Percentiles rank a stretch among this genome's conserved stretches.
phyloP scores from a whole-genome alignment of 192 early-diverging fungal genomes.

The Backusella sp. region DNA sequence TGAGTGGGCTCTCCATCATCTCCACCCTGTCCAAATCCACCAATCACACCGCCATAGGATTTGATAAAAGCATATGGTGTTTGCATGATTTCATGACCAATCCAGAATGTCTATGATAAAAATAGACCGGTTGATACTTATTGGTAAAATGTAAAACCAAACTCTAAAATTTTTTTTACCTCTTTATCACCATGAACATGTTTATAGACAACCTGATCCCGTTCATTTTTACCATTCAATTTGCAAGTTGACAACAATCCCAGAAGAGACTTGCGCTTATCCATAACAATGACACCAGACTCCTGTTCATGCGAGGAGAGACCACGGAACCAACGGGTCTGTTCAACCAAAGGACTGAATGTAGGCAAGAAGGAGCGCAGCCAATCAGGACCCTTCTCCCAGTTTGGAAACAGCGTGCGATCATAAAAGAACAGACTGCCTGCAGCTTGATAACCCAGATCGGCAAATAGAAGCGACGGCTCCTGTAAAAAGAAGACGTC shows the following conservation, averaged over 20 bases:
- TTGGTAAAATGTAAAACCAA: background rate
- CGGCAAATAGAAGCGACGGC: conserved; percentile 47
- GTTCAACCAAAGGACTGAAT: conserved; percentile 25
- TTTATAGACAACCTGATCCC: conserved; percentile 43
- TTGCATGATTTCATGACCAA: conserved; percentile 49
- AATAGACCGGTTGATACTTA: background rate
- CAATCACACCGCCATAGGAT: conserved; percentile 41
- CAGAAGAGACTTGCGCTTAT: conserved; percentile 46
- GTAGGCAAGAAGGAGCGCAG: conserved; percentile 25
- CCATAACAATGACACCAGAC: conserved; percentile 55
- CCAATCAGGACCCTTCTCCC: conserved; percentile 39
- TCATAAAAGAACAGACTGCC: conserved; percentile 62
- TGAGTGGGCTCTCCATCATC: conserved; percentile 13
- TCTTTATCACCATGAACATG: conserved; percentile 63
- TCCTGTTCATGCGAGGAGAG: conserved; percentile 50
- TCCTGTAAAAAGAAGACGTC: conserved; percentile 66
- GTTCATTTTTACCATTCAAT: conserved; percentile 48
- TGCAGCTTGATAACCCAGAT: conserved; percentile 43
- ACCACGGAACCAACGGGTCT: conserved; percentile 31
- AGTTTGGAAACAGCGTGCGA: conserved; percentile 47
- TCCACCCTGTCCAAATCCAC: conserved; percentile 23
- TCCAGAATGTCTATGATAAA: conserved; percentile 48
- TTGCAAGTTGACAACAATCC: conserved; percentile 53
- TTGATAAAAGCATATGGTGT: conserved; percentile 39
- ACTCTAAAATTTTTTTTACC: conserved; percentile 29